Base-by-base conservation (phyloP, 2,329 filamentous ascomycete genomes). In the Aspergillus versicolor region DNA sequence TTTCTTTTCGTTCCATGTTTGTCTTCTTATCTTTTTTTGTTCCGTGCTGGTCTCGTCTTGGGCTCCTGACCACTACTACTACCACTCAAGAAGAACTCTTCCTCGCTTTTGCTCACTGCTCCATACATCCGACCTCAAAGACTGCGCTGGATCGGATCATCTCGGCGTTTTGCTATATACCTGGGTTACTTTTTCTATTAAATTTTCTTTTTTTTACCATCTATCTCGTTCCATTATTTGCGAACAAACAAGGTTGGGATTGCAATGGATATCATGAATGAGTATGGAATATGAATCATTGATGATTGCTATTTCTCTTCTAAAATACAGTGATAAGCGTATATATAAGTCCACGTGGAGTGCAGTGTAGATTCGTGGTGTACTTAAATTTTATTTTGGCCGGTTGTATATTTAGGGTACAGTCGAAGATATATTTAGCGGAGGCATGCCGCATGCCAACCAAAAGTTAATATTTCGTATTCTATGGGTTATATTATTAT, bases 161-260 rank as follows among this genome's bases (percentile, higher is more conserved):
- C 21, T 42, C 32, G 24, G 34, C 52, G 41, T 55, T 49, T 57
- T 58, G 56, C 52, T 61, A 61, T 61, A 61, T 61, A 61, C 59
- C 59, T 61, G 56, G 55, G 49, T 49, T 49, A 43, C 34, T 27
- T 48, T 32, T 34, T 48, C 19, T 21, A 34, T 34, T 5, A 15
- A 24, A 5, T n/a, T 46, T 40, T 38, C 9, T 22, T 11, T 15
- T 45, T n/a, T 30, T 32, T 4, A 27, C 22, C 17, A n/a, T 30
- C 24, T 32, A 30, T 30, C 27, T 30, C 27, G 9, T 11, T 30
- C 27, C 27, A 30, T 30, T 9, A 30, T 21, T 13, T 47, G 34
- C 12, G 34, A 19, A 47, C 24, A 54, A 38, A 21, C 21, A 21
- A 19, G 54, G 42, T 52, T 52, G 48, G 55, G 58, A 55, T 55